These are phyloP conservation scores for Candida ovalis DNA, from an alignment of 805 yeast species.

Conservation along the genomic window DNA sequence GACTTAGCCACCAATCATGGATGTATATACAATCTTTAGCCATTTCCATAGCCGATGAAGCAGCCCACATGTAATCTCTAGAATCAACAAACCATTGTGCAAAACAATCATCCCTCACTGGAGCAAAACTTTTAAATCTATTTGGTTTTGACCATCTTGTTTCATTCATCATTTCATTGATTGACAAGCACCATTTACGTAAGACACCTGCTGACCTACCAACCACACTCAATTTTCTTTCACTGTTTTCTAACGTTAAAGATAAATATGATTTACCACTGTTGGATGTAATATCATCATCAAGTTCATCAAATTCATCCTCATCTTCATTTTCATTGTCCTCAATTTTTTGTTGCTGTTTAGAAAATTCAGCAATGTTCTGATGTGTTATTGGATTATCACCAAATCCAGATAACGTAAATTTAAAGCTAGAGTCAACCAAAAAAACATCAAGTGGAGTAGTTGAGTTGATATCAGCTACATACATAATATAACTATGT, in stretches of 20 bases:
- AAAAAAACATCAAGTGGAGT: constrained; percentile 88
- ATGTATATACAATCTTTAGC: constrained; percentile 91
- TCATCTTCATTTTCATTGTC: constrained; percentile 38
- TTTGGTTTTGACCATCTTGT: constrained; percentile 71
- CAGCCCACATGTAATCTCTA: constrained; percentile 95
- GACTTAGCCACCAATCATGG: constrained; percentile 98
- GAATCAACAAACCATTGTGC: constrained; percentile 96
- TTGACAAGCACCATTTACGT: constrained; percentile 71
- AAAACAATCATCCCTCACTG: constrained; percentile 75
- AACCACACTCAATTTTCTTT: constrained; percentile 69
- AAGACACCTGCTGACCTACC: constrained; percentile 65
- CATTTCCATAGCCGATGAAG: constrained; percentile 85
- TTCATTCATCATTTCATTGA: constrained; percentile 61
- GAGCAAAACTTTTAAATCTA: constrained; percentile 89
- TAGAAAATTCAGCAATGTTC: constrained; percentile 15
- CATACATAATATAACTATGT: constrained; percentile 79
- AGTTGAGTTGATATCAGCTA: constrained; percentile 80
- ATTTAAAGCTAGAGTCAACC: constrained; percentile 72
- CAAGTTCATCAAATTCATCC: constrained; percentile 44
- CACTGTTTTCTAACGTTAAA: constrained; percentile 66
- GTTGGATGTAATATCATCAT: constrained; percentile 28
- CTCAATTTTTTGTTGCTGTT: constrained; percentile 15
- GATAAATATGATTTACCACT: constrained; percentile 47
- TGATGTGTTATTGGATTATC: constrained; percentile 24
- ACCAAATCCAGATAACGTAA: constrained; percentile 43